Percentiles rank a stretch among this genome's conserved stretches.
These are phyloP conservation scores for Suillus lakei DNA, from an alignment of 768 basidiomycete species.

Conservation along the genomic window DNA sequence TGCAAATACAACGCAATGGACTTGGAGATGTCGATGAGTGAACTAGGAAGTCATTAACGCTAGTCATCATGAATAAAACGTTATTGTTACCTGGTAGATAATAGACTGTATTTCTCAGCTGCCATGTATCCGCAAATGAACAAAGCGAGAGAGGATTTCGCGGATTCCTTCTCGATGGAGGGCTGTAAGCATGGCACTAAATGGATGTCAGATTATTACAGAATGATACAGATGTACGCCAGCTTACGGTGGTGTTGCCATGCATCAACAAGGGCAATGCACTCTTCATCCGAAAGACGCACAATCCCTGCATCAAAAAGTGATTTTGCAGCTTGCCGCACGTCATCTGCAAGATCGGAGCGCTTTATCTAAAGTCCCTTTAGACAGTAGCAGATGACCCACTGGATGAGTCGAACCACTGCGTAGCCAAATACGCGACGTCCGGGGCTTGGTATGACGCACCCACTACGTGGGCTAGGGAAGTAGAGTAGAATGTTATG, in stretches of 20 bases:
- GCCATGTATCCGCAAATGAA: slow-evolving; percentile 86
- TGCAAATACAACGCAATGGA: slow-evolving; percentile 81
- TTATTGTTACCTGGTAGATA: slow-evolving; percentile 66
- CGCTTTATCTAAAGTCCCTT: slow-evolving; percentile 13
- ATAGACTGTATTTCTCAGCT: slow-evolving; percentile 74
- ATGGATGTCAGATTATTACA: slow-evolving; percentile 14
- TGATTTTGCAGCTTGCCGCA: slow-evolving; percentile 75
- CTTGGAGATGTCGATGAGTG: slow-evolving; percentile 82
- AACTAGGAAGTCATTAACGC: slow-evolving; percentile 45
- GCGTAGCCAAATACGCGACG: slow-evolving; percentile 70
- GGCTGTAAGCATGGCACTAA: slow-evolving; percentile 68
- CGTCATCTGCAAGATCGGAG: slow-evolving; percentile 53
- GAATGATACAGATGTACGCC: background rate
- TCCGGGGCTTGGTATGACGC: slow-evolving; percentile 66
- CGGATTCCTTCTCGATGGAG: slow-evolving; percentile 60
- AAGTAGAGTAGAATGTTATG: slow-evolving; percentile 80
- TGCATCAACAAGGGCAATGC: slow-evolving; percentile 57
- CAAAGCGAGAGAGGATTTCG: slow-evolving; percentile 68
- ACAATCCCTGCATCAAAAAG: slow-evolving; percentile 80
- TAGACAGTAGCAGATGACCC: slow-evolving; percentile 21
- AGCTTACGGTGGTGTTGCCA: slow-evolving; percentile 69
- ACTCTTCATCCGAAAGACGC: slow-evolving; percentile 69
- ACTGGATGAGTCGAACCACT: slow-evolving; percentile 83
- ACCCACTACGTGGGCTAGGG: slow-evolving; percentile 67
- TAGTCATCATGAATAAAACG: background rate